Evolutionary conservation across 129 eudicot genomes (phyloP), one percentile per base, ranked within the genome.

Genomic region (Scalesia atractyloides): DNA sequence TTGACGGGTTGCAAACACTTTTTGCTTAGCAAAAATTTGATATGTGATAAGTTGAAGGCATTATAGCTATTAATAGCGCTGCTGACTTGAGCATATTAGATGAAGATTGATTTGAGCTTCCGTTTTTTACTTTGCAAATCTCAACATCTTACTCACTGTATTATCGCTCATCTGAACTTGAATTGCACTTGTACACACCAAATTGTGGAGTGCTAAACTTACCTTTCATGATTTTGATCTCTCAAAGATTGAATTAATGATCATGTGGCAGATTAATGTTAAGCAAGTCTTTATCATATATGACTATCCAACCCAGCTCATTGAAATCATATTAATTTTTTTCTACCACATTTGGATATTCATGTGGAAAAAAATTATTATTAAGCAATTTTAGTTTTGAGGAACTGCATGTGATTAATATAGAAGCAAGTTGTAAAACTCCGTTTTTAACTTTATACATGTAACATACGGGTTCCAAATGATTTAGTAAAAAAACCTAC

Each of bases 101-200:
- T 56, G 62, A 56, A 56, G 34, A 14, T 9, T 56, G 62, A 56
- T 56, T 56, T 56, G 62, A 56, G 34, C 62, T 5, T 56, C 62
- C 34, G 34, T 56, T 56, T 56, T 56, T 20, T 20, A 56, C 34
- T 18, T 7, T 9, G 34, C 6, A 20, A 11, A 3, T 22, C n/a
- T 6, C 36, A 19, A 9, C 36, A 11, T 5, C 22, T 57, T 57
- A 57, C 34, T 57, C 36, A 22, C 2, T 57, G 20, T 12, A 12
- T 57, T 16, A 19, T 19, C 5, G 5, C 36, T 20, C 14, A 20
- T 57, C 12, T 57, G 63, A 22, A 9, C 26, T 26, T 57, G 10
- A 52, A 52, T 52, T 52, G 1, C 59, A 17, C 10, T 52, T 52
- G 1, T 24, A 17, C 10, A 52, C 59, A 52, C 5, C 1, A 17